Conservation (phyloP, 116 monocot genomes). For the Phalaenopsis hybrid region DNA sequence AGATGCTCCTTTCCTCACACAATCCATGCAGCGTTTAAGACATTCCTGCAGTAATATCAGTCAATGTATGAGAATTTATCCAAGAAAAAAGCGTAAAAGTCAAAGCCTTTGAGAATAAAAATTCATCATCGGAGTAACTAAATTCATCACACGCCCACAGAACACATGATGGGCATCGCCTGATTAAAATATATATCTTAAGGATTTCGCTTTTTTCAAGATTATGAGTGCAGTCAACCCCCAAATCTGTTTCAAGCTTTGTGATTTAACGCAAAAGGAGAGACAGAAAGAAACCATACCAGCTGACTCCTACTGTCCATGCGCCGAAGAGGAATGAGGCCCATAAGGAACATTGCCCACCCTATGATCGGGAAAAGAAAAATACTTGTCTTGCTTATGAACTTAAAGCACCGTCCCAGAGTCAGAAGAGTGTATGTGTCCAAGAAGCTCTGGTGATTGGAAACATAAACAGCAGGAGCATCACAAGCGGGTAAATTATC, state of each 20-base stretch:
- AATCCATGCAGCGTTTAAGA: constrained; percentile 76
- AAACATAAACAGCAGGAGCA: constrained; percentile 70
- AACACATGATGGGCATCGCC: background rate
- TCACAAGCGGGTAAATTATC: constrained; percentile 64
- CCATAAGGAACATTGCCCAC: constrained; percentile 91
- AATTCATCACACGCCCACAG: background rate
- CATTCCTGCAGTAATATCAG: constrained; percentile 49
- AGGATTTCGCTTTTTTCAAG: background rate
- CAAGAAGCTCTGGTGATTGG: constrained; percentile 95
- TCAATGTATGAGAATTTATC: background rate
- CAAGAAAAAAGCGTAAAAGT: background rate
- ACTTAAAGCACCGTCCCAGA: constrained; percentile 77
- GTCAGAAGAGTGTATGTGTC: constrained; percentile 83
- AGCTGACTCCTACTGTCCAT: constrained; percentile 89
- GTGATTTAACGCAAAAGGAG: background rate
- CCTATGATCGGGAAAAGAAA: constrained; percentile 79
- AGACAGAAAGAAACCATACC: constrained; percentile 28
- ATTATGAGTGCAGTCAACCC: background rate
- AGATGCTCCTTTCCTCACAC: constrained; percentile 77
- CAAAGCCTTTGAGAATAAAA: background rate
- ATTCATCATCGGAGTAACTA: background rate
- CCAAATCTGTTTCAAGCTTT: background rate
- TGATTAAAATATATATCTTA: background rate
- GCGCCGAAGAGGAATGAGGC: constrained; percentile 66
- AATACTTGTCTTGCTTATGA: constrained; percentile 86